phyloP scores from a whole-genome alignment of 139 green algal genomes.

The Haematococcus sp. region DNA sequence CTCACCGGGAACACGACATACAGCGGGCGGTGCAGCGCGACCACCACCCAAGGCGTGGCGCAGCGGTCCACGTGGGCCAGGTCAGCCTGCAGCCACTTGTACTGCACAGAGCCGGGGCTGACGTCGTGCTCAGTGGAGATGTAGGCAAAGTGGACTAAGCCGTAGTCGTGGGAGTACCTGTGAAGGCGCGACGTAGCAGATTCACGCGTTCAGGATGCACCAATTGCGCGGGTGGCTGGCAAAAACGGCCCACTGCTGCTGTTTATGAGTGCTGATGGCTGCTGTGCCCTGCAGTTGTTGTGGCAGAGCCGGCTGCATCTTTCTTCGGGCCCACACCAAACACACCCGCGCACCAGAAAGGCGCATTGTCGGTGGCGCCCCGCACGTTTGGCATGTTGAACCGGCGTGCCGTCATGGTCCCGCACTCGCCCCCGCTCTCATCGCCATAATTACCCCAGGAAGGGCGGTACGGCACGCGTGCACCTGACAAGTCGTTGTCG shows the following conservation, averaged over 20 bases:
- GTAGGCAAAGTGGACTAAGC: slow-evolving; percentile 65
- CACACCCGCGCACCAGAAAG: slow-evolving; percentile 63
- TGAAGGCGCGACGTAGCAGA: too few species aligned
- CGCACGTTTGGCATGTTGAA: slow-evolving; percentile 61
- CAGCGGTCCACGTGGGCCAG: slow-evolving; percentile 17
- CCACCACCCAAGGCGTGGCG: slow-evolving; percentile 66
- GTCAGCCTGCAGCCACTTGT: slow-evolving; percentile 41
- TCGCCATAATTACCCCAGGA: slow-evolving; percentile 64
- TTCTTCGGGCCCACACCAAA: neutral
- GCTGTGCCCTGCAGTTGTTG: too few species aligned
- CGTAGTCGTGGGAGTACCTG: slow-evolving; percentile 73
- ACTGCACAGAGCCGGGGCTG: slow-evolving; percentile 50
- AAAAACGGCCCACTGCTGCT: too few species aligned
- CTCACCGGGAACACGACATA: slow-evolving; percentile 70
- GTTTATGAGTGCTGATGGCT: too few species aligned
- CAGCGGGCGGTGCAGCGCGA: slow-evolving; percentile 75
- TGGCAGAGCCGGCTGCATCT: too few species aligned
- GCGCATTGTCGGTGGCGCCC: slow-evolving; percentile 16
- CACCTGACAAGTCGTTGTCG: slow-evolving; percentile 2
- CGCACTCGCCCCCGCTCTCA: slow-evolving; percentile 68
- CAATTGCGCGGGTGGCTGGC: too few species aligned
- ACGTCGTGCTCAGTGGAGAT: slow-evolving; percentile 80
- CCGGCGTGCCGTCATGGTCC: slow-evolving; percentile 41
- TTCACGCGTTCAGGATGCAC: too few species aligned
- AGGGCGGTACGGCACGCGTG: slow-evolving; percentile 42